Base-by-base conservation (phyloP, 306 rosid genomes). In the Benincasa hispida region DNA sequence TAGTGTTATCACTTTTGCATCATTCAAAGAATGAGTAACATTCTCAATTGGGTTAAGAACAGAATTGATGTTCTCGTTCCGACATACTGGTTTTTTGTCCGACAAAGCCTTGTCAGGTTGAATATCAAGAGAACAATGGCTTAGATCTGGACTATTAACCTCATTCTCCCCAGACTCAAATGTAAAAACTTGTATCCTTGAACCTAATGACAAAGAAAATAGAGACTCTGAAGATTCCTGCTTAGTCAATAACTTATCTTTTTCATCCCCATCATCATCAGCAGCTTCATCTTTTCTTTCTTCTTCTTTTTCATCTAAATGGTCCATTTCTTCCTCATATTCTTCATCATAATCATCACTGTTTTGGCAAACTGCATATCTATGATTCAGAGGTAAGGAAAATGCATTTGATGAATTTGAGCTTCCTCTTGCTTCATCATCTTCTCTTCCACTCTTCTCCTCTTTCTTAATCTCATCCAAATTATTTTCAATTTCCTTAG, bases 171-270 rank as follows among this genome's bases (percentile, higher is more conserved):
- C 88, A 10, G 75, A 77, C 66, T 88, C 88, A 66, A 63, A 78
- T 66, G 83, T 78, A 57, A 79, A 83, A 47, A 67, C 73, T 42
- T 57, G 86, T 76, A 75, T 85, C 79, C 87, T 83, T 10, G 89
- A 85, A 74, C 69, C 87, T 37, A 81, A 63, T 10, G 92, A 88
- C 63, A 93, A 55, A 41, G 97, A 93, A 81, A 93, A 93, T 79
- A 93, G 77, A 5, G 98, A 89, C 15, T 88, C 98, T 4, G 98
- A 91, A 79, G 92, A 83, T 72, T 88, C 93, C 79, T 84, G 80
- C 66, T 77, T 79, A 74, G 75, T 48, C 65, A 67, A 56, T 18
- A 21, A 51, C 19, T 28, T 11, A 51, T 63, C 75, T 2, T 8
- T 57, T 5, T 24, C 84, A 34, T 54, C 74, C 5, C n/a, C 80